Evolutionary conservation across 2,329 filamentous ascomycete genomes (phyloP), one percentile per base, ranked within the genome.

Genomic region (Thelonectria blattea): DNA sequence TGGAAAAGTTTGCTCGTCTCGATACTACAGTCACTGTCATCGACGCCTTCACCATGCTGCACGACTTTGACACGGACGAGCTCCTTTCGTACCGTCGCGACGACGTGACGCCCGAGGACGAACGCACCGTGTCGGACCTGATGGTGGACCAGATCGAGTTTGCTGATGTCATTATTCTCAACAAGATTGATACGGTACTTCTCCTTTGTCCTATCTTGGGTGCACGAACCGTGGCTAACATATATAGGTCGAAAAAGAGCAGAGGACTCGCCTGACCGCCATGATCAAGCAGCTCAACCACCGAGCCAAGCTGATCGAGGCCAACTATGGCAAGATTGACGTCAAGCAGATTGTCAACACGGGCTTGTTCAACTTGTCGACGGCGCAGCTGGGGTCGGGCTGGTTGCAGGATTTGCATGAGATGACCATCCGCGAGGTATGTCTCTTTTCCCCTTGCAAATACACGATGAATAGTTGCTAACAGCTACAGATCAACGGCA

Each of bases 81-180:
- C 82, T 92, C 14, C 75, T 92, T 0, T 88, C 87, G 0, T 83
- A 86, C 20, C 82, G 89, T 2, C 86, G 80, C 12, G 81, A 88
- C 5, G 86, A 89, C 27, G 85, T 88, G 2, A 79, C 84, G 5
- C 72, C 85, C 0, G 89, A 92, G 65, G 90, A 92, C 61, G 88
- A 92, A 65, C 79, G 89, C 0, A 91, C 88, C 0, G 89, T 92
- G 2, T 91, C 88, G 0, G 89, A 92, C 65, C 80, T 92, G 0
- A 90, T 91, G 82, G 88, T 91, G 0, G 89, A 92, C 66, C 89
- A 92, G 68, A 90, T 92, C 60, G 90, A 92, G 73, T 92, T 92
- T 66, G 88, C 89, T 0, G 88, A 92, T 65, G 88, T 91, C 7
- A 82, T 92, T 14, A 81, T 91, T 3, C 75, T 91, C 18, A 92